Percentiles rank a stretch among this genome's conserved stretches.
phyloP scores from a whole-genome alignment of 805 yeast genomes.

The Maudiozyma serrabonitensis region DNA sequence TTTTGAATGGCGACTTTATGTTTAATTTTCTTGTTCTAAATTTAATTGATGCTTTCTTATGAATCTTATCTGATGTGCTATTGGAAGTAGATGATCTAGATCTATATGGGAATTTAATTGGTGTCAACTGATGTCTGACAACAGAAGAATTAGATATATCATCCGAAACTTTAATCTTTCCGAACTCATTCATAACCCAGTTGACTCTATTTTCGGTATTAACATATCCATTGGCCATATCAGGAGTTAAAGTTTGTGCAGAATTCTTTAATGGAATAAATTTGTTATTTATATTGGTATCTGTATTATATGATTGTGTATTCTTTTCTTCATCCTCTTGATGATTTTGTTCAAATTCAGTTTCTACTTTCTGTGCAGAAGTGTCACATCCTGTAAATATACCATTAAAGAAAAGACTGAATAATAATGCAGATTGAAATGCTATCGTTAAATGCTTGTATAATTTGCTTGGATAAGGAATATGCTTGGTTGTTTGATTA shows the following conservation, averaged over 20 bases:
- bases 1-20: conserved; percentile 2
- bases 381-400: conserved; percentile 8
- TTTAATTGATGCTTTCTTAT: background rate
- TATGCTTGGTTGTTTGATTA: conserved; percentile 7
- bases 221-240: conserved; percentile 10
- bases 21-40: background rate
- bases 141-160: conserved; percentile 21
- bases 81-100: background rate
- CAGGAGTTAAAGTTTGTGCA: conserved; percentile 28
- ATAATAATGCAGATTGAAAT: conserved; percentile 14
- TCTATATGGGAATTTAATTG: background rate
- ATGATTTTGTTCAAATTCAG: background rate
- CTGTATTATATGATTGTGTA: background rate
- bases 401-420: conserved; percentile 17
- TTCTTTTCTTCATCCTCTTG: conserved; percentile 2
- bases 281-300: conserved; percentile 6
- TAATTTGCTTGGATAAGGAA: background rate
- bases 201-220: background rate
- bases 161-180: conserved; percentile 8
- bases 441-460: conserved; percentile 12
- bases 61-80: background rate
- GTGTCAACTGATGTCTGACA: conserved; percentile 15
- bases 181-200: conserved; percentile 2
- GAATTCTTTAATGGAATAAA: conserved; percentile 24
- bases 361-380: background rate